Percentiles rank a stretch among this genome's conserved stretches.
These are phyloP conservation scores for Pythium grandisporangium DNA, from an alignment of 352 stramenopile species.

Conservation along the genomic window DNA sequence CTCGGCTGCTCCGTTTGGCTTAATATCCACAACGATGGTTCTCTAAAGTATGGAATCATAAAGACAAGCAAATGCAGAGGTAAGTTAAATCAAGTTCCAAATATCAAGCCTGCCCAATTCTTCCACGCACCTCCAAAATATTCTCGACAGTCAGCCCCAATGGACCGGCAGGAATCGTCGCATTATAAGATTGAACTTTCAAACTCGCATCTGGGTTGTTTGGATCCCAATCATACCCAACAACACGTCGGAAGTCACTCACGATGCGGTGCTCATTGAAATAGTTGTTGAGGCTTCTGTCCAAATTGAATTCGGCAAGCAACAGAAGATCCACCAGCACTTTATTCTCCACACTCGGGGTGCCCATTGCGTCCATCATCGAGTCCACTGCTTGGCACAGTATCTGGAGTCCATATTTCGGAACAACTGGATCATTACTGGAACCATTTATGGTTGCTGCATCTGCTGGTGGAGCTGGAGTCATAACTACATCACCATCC, in stretches of 20 bases:
- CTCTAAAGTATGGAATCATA: constrained; percentile 14
- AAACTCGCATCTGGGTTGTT: constrained; percentile 38
- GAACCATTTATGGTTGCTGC: neutral
- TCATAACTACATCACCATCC: constrained; percentile 68
- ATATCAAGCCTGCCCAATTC: no score
- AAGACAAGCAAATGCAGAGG: neutral
- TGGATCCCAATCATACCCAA: constrained; percentile 63
- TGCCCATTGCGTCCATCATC: constrained; percentile 72
- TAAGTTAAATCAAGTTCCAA: neutral
- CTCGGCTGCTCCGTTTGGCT: constrained; percentile 63
- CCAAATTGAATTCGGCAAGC: constrained; percentile 69
- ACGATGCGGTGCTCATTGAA: constrained; percentile 71
- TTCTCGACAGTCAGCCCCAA: constrained; percentile 86
- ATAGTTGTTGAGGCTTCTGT: constrained; percentile 75
- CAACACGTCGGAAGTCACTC: constrained; percentile 68
- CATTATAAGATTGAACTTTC: constrained; percentile 44
- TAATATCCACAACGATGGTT: constrained; percentile 86
- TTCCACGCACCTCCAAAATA: constrained; percentile 50
- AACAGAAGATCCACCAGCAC: constrained; percentile 65
- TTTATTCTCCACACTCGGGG: constrained; percentile 52
- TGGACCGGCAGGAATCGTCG: constrained; percentile 68
- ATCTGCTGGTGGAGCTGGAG: constrained; percentile 14
- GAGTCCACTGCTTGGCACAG: constrained; percentile 65
- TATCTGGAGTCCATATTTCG: constrained; percentile 73
- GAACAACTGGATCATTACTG: constrained; percentile 25